Conservation (phyloP, 257 asterid species). For the Plantago ovata region DNA sequence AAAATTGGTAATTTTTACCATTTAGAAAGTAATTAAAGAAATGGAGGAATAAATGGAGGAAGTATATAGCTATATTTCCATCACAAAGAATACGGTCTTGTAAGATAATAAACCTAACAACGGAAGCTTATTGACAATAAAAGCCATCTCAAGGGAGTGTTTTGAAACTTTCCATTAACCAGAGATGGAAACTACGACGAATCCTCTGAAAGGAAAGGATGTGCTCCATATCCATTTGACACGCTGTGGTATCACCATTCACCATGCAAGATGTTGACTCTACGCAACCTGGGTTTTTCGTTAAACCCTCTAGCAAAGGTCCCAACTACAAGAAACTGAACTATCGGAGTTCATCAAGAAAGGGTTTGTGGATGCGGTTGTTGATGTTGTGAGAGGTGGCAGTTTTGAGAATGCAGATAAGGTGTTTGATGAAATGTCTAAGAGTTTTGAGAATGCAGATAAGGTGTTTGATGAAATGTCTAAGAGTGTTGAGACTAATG, state of each 20-base stretch:
- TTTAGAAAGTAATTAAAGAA: no score
- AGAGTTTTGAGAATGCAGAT: no score
- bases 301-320: slow-evolving; percentile 39
- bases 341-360: slow-evolving; percentile 53
- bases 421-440: slow-evolving; percentile 30
- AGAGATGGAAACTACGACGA: slow-evolving; percentile 89
- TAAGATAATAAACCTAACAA: no score
- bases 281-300: slow-evolving; percentile 63
- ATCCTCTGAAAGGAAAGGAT: slow-evolving; percentile 23
- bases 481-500: no score
- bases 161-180: slow-evolving; percentile 30
- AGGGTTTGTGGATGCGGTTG: slow-evolving; percentile 48
- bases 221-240: slow-evolving; percentile 58
- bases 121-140: no score
- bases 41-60: no score
- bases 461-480: no score
- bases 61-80: no score
- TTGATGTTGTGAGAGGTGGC: slow-evolving; percentile 26
- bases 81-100: no score
- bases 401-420: slow-evolving; percentile 20
- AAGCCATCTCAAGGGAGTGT: no score
- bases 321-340: slow-evolving; percentile 48
- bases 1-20: no score
- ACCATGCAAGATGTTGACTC: slow-evolving; percentile 70
- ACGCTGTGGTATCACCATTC: slow-evolving; percentile 87